Percentiles rank a stretch among this genome's conserved stretches.
phyloP scores from a whole-genome alignment of 148 eudicot genomes.

The Heliamphora exappendiculata region DNA sequence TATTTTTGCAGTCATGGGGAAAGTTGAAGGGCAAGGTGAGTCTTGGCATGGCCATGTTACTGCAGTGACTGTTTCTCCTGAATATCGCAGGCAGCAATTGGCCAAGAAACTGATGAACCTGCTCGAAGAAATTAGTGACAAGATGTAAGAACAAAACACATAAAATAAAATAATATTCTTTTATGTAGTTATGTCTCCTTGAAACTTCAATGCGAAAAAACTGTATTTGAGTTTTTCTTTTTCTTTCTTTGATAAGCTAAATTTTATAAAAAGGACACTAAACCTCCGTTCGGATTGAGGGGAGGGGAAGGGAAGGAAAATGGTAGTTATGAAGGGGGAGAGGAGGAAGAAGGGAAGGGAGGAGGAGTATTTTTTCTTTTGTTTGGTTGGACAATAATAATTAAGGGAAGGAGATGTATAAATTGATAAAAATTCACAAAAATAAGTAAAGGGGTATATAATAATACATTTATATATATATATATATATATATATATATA shows the following conservation, averaged over 20 bases:
- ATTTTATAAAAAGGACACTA: too few species aligned
- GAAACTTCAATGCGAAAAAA: background rate
- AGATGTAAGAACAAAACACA: constrained; percentile 47
- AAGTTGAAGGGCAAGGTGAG: constrained; percentile 99
- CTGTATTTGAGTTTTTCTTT: background rate
- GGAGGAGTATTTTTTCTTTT: too few species aligned
- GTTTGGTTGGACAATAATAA: too few species aligned
- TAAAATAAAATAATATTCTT: background rate
- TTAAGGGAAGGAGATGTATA: too few species aligned
- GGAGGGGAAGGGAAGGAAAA: too few species aligned
- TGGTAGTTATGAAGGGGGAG: too few species aligned
- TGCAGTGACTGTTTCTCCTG: constrained; percentile 92
- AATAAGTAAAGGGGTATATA: too few species aligned
- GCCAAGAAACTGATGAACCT: constrained; percentile 91
- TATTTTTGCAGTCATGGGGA: constrained; percentile 77
- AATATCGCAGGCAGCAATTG: constrained; percentile 84
- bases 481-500: too few species aligned
- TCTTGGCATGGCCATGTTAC: constrained; percentile 99
- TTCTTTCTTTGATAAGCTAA: background rate
- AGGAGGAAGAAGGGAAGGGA: too few species aligned
- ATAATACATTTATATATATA: too few species aligned
- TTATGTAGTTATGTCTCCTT: background rate
- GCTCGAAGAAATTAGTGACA: constrained; percentile 86
- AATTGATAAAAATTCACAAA: too few species aligned
- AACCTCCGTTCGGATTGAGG: too few species aligned